Conservation (phyloP, 345 rosid genomes). For the Bruguiera sexangula region DNA sequence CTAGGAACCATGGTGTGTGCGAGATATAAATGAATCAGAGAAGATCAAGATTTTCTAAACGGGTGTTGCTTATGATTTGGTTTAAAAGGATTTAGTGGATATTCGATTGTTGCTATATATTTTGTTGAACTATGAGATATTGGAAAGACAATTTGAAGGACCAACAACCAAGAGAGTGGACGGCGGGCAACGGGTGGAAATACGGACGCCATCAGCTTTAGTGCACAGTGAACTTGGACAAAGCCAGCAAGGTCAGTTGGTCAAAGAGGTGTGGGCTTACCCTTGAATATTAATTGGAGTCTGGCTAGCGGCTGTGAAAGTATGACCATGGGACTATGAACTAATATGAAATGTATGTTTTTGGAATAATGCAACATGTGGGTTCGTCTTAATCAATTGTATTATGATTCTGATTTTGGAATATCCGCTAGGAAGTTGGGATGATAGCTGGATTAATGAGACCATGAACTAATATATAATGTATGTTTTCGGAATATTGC, state of each 20-base stretch:
- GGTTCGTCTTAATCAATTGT: not conserved
- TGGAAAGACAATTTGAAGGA: not conserved
- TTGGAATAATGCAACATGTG: not conserved
- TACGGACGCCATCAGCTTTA: not conserved
- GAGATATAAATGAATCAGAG: not conserved
- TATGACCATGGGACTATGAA: not conserved
- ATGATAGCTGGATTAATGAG: too few species aligned
- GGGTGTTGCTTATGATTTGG: too few species aligned
- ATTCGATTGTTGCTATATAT: too few species aligned
- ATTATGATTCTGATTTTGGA: not conserved
- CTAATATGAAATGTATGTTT: not conserved
- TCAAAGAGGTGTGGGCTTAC: not conserved
- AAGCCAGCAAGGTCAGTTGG: constrained; percentile 5
- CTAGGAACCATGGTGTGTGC: constrained; percentile 4
- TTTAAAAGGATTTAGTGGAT: too few species aligned
- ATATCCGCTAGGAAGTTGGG: not conserved
- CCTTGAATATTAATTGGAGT: not conserved
- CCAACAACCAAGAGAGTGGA: not conserved
- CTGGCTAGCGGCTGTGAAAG: not conserved
- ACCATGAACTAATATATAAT: too few species aligned
- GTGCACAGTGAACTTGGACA: not conserved
- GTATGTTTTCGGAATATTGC: not conserved
- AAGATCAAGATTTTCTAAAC: not conserved
- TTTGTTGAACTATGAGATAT: too few species aligned
- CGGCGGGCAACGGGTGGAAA: not conserved